Evolutionary conservation across 208 protist genomes (phyloP), one percentile per base, ranked within the genome.

Genomic region (Leishmania mexicana): DNA sequence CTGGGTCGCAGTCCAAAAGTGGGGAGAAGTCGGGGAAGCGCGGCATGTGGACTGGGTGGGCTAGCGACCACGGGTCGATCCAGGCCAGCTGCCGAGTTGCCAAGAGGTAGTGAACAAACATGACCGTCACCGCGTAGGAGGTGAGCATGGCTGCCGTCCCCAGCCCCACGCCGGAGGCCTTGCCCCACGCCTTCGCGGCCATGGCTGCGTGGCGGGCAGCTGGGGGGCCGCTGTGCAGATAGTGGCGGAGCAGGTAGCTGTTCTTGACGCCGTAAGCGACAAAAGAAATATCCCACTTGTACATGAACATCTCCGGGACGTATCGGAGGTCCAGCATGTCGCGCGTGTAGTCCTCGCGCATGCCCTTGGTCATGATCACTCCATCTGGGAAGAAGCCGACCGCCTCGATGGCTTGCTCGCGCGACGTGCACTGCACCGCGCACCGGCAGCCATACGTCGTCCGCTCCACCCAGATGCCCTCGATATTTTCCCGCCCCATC

Each of bases 251-350:
- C 40, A 97, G 85, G 79, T 95, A 96, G 84, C 92, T 96, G 80
- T 97, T 97, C 91, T 97, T 97, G 31, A 97, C 95, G 45, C 93
- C 93, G 83, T 97, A 97, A 3, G 88, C 92, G 21, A 96, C 92
- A 76, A 97, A 97, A 11, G 92, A 96, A 78, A 96, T 95, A 81
- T 97, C 95, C 93, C 95, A 97, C 80, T 93, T 92, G 87, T 96
- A 97, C 87, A 96, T 91, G 79, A 91, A 95, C 89, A 97, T 92
- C 84, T 97, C 93, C 21, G 95, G 95, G 70, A 96, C 92, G 76
- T 92, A 96, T 65, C 91, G 88, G 45, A 80, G 87, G 85, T 96
- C 93, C n/a, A 96, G 85, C 15, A 96, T 87, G 79, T 97, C 95
- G 78, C 95, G 92, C 24, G 93, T 96, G 86, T 96, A 96, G 77